Evolutionary conservation across 2,329 filamentous ascomycete genomes (phyloP).

Genomic region (Cephalotrichum gorgonifer): DNA sequence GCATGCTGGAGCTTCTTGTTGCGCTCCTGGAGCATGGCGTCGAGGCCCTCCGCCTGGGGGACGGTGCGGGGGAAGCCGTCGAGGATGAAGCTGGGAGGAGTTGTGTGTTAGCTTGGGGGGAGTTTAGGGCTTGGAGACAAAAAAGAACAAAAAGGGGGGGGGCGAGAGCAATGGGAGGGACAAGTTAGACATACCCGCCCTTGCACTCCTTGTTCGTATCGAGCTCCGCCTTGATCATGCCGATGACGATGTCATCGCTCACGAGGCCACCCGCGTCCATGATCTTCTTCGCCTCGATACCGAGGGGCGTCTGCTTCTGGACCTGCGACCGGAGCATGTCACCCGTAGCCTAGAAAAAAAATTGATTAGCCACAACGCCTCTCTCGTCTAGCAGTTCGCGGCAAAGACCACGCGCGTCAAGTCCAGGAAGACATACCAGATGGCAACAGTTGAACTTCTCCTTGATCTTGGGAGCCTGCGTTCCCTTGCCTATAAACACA

Average conservation of each 20-base stretch:
- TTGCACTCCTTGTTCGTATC: conserved; percentile 91
- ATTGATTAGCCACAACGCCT: background rate
- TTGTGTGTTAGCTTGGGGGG: background rate
- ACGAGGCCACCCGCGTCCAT: conserved; percentile 98
- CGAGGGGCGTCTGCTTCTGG: conserved; percentile 90
- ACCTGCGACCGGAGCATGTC: conserved; percentile 99
- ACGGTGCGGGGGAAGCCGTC: conserved; percentile 98
- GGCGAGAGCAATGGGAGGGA: background rate
- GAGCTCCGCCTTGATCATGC: conserved; percentile 98
- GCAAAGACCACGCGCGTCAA: background rate
- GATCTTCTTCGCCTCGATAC: conserved; percentile 98
- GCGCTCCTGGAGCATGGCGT: conserved; percentile 74
- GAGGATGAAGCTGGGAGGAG: conserved; percentile 72
- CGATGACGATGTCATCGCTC: conserved; percentile 97
- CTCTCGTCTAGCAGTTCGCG: conserved; percentile 10
- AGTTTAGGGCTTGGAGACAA: too few relatives aligned
- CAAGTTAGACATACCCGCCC: conserved; percentile 64
- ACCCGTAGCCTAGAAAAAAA: conserved; percentile 65
- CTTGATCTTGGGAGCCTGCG: conserved; percentile 95
- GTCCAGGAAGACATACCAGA: conserved; percentile 53
- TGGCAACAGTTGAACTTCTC: conserved; percentile 97
- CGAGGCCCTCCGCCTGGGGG: conserved; percentile 86
- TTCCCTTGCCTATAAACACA: conserved; percentile 79
- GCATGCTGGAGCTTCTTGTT: conserved; percentile 86
- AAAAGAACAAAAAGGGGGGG: too few relatives aligned